Evolutionary conservation across 2,329 filamentous ascomycete species (phyloP), one percentile per base, ranked within the genome.

Genomic region (Hypoxylon sp.): DNA sequence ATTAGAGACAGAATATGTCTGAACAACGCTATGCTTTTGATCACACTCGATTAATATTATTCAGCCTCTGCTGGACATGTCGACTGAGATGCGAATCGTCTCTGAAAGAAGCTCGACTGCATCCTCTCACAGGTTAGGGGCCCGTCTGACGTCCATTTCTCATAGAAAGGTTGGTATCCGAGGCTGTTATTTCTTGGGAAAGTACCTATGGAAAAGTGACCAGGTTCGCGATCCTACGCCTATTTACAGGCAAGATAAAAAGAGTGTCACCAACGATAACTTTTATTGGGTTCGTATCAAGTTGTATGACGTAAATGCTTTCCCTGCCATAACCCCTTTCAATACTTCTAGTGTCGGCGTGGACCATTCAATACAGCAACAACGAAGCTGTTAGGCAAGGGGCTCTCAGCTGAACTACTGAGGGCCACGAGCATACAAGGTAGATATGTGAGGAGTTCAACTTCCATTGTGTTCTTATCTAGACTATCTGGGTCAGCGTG

Each of bases 121-220:
- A 70, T 70, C 20, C 56, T 62, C 28, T 50, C 22, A 19, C 62
- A 63, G 2, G 67, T 65, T 17, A 62, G 28, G 1, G 50, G 22
- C 65, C 62, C 67, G 30, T 70, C 65, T 0, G 56, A 59, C 2
- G 66, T 44, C 48, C 52, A 70, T 15, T 57, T 15, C 1, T 26
- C 48, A 30, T 68, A 67, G 22, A 58, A 70, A 2, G 65, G 68
- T 15, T 67, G 65, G 13, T 68, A 70, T n/a, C 68, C 63, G 30
- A 13, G 13, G 11, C 32, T 34, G 32, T 34, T 6, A 13, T 34
- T 11, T 13, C 32, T 34, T 34, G 3, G 32, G 13, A 34, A 3
- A 13, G 32, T 10, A 15, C 4, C 11, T 15, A 34, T 34, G 10
- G 15, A 34, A 13, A 2, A 34, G 32, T 34, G 32, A 34, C 11